Conservation (phyloP, 1,284 basidiomycete genomes). For the Fistulina hepatica region DNA sequence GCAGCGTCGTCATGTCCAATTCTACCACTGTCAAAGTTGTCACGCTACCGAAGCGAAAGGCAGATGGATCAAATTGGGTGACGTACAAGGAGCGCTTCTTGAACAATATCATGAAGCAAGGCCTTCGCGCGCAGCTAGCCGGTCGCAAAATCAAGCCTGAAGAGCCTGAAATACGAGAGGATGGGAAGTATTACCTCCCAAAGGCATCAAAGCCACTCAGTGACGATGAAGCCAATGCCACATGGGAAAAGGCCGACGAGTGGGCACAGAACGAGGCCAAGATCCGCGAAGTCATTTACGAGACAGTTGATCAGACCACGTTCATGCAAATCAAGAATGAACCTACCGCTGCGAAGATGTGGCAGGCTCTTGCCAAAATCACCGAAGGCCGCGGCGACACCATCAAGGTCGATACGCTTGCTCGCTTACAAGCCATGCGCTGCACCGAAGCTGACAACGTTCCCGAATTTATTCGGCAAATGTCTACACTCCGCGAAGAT, state of each 20-base stretch:
- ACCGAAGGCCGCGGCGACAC: constrained; percentile 17
- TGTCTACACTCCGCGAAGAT: constrained; percentile 15
- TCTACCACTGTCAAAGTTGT: too few relatives aligned
- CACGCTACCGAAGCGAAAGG: too few relatives aligned
- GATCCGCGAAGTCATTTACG: constrained; percentile 19
- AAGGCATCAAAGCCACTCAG: constrained; percentile 8
- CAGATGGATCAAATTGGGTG: too few relatives aligned
- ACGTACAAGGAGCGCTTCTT: too few relatives aligned
- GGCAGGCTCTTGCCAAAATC: constrained; percentile 16
- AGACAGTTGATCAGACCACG: constrained; percentile 15
- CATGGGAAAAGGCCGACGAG: constrained; percentile 15
- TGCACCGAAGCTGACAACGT: constrained; percentile 16
- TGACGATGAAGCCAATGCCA: constrained; percentile 17
- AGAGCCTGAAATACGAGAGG: too few relatives aligned
- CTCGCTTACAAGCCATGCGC: constrained; percentile 14
- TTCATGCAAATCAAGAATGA: constrained; percentile 19
- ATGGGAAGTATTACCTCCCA: constrained; percentile 10
- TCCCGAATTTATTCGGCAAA: constrained; percentile 15
- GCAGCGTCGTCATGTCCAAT: too few relatives aligned
- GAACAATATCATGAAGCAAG: too few relatives aligned
- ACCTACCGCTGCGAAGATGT: constrained; percentile 11
- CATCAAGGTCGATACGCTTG: constrained; percentile 14
- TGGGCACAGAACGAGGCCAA: constrained; percentile 18
- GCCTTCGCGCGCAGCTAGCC: too few relatives aligned
- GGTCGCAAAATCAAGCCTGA: too few relatives aligned